These are phyloP conservation scores for Trichophyton benhamiae DNA, from an alignment of 2,329 filamentous ascomycete genomes.

Conservation along the genomic window DNA sequence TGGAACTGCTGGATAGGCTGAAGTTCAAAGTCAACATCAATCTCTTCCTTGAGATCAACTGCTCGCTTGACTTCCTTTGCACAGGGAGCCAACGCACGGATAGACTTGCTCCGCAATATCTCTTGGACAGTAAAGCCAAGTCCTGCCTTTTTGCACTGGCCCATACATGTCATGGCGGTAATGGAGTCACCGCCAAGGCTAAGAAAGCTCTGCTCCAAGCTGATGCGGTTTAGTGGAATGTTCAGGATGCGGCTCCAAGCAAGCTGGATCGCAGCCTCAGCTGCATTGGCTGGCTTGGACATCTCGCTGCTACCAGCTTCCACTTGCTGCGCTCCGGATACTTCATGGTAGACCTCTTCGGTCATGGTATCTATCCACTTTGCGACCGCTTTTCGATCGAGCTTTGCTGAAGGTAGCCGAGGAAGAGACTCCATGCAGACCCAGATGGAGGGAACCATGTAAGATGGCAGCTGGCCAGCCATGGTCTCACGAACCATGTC, in stretches of 20 bases:
- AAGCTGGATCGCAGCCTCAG: slow-evolving; percentile 22
- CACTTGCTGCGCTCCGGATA: not conserved
- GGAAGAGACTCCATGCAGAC: slow-evolving; percentile 36
- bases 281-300: slow-evolving; percentile 14
- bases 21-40: slow-evolving; percentile 15
- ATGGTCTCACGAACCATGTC: slow-evolving; percentile 22
- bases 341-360: slow-evolving; percentile 17
- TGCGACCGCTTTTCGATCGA: slow-evolving; percentile 30
- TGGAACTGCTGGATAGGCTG: slow-evolving; percentile 19
- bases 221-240: slow-evolving; percentile 23
- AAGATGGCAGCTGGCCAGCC: slow-evolving; percentile 29
- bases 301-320: not conserved
- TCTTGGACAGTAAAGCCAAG: slow-evolving; percentile 38
- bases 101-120: slow-evolving; percentile 37
- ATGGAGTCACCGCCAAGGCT: slow-evolving; percentile 39
- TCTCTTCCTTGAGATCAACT: slow-evolving; percentile 19
- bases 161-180: slow-evolving; percentile 40
- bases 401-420: slow-evolving; percentile 35
- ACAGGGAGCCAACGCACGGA: slow-evolving; percentile 25
- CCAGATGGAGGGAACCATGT: slow-evolving; percentile 38
- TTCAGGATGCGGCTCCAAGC: slow-evolving; percentile 32
- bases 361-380: slow-evolving; percentile 24
- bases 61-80: slow-evolving; percentile 22
- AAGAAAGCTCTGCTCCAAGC: slow-evolving; percentile 30
- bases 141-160: slow-evolving; percentile 35